Evolutionary conservation across 345 rosid genomes (phyloP).

Genomic region (Melaleuca quinquenervia): DNA sequence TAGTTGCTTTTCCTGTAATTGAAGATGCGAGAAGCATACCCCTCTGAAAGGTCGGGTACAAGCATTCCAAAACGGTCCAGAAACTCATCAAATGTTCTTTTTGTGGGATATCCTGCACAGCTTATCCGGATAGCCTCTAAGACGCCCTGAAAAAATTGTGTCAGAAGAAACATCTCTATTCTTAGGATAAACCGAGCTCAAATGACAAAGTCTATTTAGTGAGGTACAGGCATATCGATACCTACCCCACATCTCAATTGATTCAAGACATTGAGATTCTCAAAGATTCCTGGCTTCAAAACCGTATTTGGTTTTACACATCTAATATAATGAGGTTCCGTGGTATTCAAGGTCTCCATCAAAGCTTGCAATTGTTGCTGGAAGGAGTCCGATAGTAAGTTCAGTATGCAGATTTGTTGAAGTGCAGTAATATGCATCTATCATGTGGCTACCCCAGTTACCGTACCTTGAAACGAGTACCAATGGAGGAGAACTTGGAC

Average conservation of each 20-base stretch:
- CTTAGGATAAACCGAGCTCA: not conserved
- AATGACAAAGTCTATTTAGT: not conserved
- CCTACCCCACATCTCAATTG: slow-evolving; percentile 98
- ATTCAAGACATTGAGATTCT: slow-evolving; percentile 81
- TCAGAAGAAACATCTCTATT: not conserved
- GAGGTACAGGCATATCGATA: slow-evolving; percentile 6
- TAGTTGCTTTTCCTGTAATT: not conserved
- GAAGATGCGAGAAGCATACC: slow-evolving; percentile 33
- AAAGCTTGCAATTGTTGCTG: slow-evolving; percentile 97
- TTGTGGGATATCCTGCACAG: slow-evolving; percentile 99
- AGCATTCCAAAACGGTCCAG: slow-evolving; percentile 96
- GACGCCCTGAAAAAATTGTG: slow-evolving; percentile 52
- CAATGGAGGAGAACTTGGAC: slow-evolving; percentile 96
- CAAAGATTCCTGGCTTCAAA: slow-evolving; percentile 94
- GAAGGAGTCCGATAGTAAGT: not conserved
- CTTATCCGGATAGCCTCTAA: slow-evolving; percentile 98
- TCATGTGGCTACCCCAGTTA: not conserved
- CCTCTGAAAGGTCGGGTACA: slow-evolving; percentile 88
- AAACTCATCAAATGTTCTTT: slow-evolving; percentile 88
- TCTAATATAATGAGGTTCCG: slow-evolving; percentile 99
- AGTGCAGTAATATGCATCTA: not conserved
- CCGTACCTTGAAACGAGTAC: slow-evolving; percentile 89
- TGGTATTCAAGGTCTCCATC: slow-evolving; percentile 90
- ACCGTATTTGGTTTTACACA: slow-evolving; percentile 98
- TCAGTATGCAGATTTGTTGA: not conserved